phyloP scores from a whole-genome alignment of 2,329 filamentous ascomycete genomes.

The Davidsoniella eucalypti region DNA sequence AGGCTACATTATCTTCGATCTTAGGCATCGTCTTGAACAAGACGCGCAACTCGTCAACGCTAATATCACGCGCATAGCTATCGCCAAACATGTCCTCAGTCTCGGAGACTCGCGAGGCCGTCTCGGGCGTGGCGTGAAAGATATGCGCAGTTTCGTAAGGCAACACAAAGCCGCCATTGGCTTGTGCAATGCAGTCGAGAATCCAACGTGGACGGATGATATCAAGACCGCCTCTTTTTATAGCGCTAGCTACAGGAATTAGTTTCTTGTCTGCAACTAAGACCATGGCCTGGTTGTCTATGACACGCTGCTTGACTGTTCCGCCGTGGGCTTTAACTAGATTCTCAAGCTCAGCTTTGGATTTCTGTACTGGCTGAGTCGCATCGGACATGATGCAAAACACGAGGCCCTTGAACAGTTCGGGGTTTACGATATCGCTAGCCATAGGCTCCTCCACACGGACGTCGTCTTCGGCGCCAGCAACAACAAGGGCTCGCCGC shows the following conservation, averaged over 20 bases:
- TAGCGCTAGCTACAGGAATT: slow-evolving; percentile 69
- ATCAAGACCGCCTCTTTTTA: slow-evolving; percentile 53
- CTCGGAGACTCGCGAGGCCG: slow-evolving; percentile 35
- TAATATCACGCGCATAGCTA: slow-evolving; percentile 60
- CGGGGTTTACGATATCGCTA: slow-evolving; percentile 27
- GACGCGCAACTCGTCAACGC: slow-evolving; percentile 40
- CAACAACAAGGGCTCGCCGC: slow-evolving; percentile 54
- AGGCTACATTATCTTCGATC: slow-evolving; percentile 22
- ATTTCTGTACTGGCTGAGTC: slow-evolving; percentile 49
- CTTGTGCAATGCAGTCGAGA: slow-evolving; percentile 56
- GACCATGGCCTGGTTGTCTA: slow-evolving; percentile 37
- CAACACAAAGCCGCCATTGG: slow-evolving; percentile 43
- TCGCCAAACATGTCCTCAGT: slow-evolving; percentile 62
- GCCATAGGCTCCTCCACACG: neutral
- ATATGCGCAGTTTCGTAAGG: slow-evolving; percentile 48
- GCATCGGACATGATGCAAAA: slow-evolving; percentile 78
- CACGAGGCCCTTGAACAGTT: slow-evolving; percentile 56
- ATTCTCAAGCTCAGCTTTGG: slow-evolving; percentile 63
- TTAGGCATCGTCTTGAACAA: slow-evolving; percentile 35
- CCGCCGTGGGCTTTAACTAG: slow-evolving; percentile 76
- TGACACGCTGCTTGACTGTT: slow-evolving; percentile 55
- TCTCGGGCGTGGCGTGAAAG: slow-evolving; percentile 44
- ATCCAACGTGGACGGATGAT: slow-evolving; percentile 74
- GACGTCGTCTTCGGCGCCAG: slow-evolving; percentile 35
- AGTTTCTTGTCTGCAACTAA: slow-evolving; percentile 64